phyloP scores from a whole-genome alignment of 2,329 filamentous ascomycete species.

The Hymenoscyphus fructigenus region DNA sequence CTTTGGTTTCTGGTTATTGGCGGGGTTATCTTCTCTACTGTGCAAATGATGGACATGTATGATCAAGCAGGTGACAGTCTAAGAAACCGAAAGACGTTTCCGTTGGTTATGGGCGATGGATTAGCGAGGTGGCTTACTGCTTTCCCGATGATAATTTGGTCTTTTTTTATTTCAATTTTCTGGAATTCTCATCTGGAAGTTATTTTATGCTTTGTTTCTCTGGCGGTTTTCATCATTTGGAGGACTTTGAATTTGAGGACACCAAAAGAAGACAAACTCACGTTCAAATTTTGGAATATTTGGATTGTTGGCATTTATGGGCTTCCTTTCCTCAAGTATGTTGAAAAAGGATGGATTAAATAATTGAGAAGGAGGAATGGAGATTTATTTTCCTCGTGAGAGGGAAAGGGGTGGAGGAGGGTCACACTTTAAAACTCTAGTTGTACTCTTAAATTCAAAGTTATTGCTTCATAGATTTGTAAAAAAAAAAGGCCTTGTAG shows the following conservation, averaged over 20 bases:
- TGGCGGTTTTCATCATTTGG: neutral
- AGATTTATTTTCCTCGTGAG: no score
- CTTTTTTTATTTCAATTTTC: conserved; percentile 13
- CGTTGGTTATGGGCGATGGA: conserved; percentile 27
- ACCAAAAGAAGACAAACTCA: conserved; percentile 7
- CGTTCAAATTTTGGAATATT: conserved; percentile 16
- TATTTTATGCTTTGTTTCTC: neutral
- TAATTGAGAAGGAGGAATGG: no score
- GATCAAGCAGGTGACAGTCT: conserved; percentile 32
- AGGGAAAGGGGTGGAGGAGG: no score
- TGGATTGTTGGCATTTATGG: conserved; percentile 15
- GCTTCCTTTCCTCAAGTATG: conserved; percentile 8
- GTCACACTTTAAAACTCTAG: no score
- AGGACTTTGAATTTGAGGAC: neutral
- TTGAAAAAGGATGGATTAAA: no score
- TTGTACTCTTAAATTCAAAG: no score
- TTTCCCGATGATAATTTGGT: conserved; percentile 22
- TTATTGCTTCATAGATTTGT: no score
- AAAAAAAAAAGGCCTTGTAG: no score
- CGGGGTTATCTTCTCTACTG: conserved; percentile 20
- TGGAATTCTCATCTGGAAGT: neutral
- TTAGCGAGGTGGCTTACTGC: conserved; percentile 25
- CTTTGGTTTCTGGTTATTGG: conserved; percentile 9
- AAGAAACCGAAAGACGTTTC: conserved; percentile 26
- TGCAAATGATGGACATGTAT: conserved; percentile 35